phyloP scores from a whole-genome alignment of 164 flowering plant species.

The Berberis vulgaris region DNA sequence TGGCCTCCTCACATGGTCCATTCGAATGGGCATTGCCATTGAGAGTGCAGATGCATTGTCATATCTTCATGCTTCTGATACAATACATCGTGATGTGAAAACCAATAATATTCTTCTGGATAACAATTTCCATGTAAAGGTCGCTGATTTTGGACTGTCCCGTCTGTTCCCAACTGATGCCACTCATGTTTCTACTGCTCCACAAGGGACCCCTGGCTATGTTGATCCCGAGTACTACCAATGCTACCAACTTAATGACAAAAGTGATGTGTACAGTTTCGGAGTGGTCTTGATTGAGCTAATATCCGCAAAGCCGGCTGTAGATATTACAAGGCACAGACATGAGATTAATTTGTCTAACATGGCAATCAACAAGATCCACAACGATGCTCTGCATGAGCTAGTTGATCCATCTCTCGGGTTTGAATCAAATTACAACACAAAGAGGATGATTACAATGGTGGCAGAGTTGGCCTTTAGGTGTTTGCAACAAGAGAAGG shows the following conservation, averaged over 20 bases:
- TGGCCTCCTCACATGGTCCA: conserved; percentile 39
- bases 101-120: conserved; percentile 71
- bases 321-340: conserved; percentile 55
- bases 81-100: conserved; percentile 71
- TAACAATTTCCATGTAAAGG: conserved; percentile 49
- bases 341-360: conserved; percentile 58
- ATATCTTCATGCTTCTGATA: conserved; percentile 62
- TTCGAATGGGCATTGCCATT: conserved; percentile 50
- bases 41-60: conserved; percentile 64
- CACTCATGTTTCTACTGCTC: conserved; percentile 70
- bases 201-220: conserved; percentile 80
- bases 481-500: conserved; percentile 52
- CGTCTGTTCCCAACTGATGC: conserved; percentile 54
- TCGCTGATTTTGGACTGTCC: conserved; percentile 82
- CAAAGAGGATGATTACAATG: conserved; percentile 25
- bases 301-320: conserved; percentile 62
- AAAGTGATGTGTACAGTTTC: conserved; percentile 77
- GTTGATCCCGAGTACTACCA: conserved; percentile 73
- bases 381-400: conserved; percentile 38
- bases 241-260: conserved; percentile 58
- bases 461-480: conserved; percentile 70
- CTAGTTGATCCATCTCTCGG: conserved; percentile 51
- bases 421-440: conserved; percentile 27
- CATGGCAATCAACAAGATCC: conserved; percentile 58
- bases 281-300: conserved; percentile 70